phyloP scores from a whole-genome alignment of 2,329 filamentous ascomycete genomes.

The Dendrostoma leiphaemia region DNA sequence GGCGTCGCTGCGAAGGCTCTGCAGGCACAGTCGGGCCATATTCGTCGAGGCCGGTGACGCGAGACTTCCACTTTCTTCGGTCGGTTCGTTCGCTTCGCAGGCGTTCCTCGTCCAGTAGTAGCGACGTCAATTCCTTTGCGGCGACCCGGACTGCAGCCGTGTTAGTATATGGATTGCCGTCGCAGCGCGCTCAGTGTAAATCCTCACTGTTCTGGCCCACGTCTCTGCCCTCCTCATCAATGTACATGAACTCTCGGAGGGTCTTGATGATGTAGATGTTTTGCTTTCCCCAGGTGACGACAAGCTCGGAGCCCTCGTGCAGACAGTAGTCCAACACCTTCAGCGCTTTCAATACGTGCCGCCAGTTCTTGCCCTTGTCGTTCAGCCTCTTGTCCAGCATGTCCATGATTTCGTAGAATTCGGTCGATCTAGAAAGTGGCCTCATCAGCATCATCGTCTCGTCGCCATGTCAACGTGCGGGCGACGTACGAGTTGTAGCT shows the following conservation, averaged over 20 bases:
- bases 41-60: constrained; percentile 91
- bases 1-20: constrained; percentile 42
- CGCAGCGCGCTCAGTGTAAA: no score
- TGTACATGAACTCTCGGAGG: constrained; percentile 91
- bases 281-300: constrained; percentile 96
- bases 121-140: constrained; percentile 89
- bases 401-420: constrained; percentile 99
- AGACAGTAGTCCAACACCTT: constrained; percentile 98
- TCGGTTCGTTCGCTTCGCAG: constrained; percentile 87
- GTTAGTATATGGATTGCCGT: constrained; percentile 24
- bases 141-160: constrained; percentile 75
- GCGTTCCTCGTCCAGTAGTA: constrained; percentile 92
- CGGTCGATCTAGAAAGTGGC: constrained; percentile 66
- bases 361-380: constrained; percentile 99
- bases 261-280: constrained; percentile 99
- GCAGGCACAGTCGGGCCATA: constrained; percentile 50
- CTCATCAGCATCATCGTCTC: constrained; percentile 5
- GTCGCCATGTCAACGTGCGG: neutral
- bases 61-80: constrained; percentile 93
- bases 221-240: constrained; percentile 92
- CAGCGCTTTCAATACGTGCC: constrained; percentile 93
- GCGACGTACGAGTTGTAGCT: constrained; percentile 88
- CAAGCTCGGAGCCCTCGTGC: constrained; percentile 93
- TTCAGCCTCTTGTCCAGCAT: constrained; percentile 99
- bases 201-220: constrained; percentile 88